Evolutionary conservation across 2,329 filamentous ascomycete genomes (phyloP).

Genomic region (Hirsutella rhossiliensis): DNA sequence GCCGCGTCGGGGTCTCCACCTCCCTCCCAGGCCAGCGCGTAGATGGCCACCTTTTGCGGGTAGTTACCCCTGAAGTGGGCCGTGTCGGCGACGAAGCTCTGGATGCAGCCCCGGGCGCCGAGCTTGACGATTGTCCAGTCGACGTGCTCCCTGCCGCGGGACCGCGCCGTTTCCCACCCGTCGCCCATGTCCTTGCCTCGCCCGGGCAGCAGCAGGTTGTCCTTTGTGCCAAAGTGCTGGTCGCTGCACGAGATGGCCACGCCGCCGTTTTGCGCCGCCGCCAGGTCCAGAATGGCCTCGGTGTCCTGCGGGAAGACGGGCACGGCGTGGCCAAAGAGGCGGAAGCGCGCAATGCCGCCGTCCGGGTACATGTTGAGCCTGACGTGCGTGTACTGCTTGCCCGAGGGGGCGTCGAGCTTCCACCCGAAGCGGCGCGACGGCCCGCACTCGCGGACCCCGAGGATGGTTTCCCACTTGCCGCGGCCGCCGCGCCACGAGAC

Average conservation of each 20-base stretch:
- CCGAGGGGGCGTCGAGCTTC: conserved; percentile 46
- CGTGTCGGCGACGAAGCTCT: conserved; percentile 63
- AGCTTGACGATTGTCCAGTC: conserved; percentile 75
- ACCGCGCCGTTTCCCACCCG: conserved; percentile 76
- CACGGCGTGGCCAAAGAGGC: conserved; percentile 63
- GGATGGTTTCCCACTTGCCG: conserved; percentile 60
- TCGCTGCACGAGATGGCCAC: conserved; percentile 67
- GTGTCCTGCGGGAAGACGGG: conserved; percentile 61
- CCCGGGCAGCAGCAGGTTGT: conserved; percentile 68
- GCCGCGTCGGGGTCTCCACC: conserved; percentile 42
- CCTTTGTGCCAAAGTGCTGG: conserved; percentile 73
- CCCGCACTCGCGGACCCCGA: conserved; percentile 59
- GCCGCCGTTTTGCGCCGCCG: conserved; percentile 66
- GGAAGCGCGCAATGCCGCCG: conserved; percentile 70
- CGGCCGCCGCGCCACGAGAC: conserved; percentile 45
- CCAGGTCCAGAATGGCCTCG: conserved; percentile 59
- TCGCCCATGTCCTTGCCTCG: conserved; percentile 78
- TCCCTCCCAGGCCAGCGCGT: conserved; percentile 44
- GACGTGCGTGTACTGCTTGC: conserved; percentile 67
- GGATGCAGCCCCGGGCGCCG: conserved; percentile 51
- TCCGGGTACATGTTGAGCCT: conserved; percentile 77
- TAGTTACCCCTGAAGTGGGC: conserved; percentile 79
- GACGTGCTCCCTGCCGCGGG: conserved; percentile 56
- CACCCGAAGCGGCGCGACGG: conserved; percentile 64
- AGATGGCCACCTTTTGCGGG: conserved; percentile 61